Evolutionary conservation across 371 early-diverging fungal genomes (phyloP), one percentile per base, ranked within the genome.

Genomic region (Mortierella polycephala): DNA sequence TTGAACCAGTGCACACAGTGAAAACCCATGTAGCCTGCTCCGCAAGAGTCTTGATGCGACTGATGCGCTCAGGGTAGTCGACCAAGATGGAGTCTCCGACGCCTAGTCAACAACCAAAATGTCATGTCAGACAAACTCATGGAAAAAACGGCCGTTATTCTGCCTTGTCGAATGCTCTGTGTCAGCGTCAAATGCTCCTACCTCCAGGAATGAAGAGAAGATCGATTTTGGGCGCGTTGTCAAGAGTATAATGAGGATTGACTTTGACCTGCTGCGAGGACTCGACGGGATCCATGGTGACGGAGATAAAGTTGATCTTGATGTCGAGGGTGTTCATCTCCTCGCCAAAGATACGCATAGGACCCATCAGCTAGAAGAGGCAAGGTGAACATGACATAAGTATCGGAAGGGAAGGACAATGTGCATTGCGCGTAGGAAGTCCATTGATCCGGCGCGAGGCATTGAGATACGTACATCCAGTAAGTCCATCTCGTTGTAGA

Each of bases 1-100:
- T 45, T 1, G 79, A 62, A 20, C 84, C 84, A 16, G 81, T 81
- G 81, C 84, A 84, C 18, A 84, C 74, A 16, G 64, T 64, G 54
- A 63, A 37, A 45, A 44, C 51, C 57, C 57, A 64, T 0, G 64
- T 64, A 16, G 64, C 23, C 20, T 57, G 52, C 30, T 57, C 60
- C 13, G 52, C 51, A 16, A 58, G 53, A 14, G 41, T 10, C 60
- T 37, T 59, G 60, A 59, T 46, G 21, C 42, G 37, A 13, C 21
- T 42, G 13, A 59, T 23, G 21, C 18, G 12, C 47, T 18, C 45
- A 11, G 44, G 23, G 30, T 46, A 23, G 20, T 59, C 30, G 37
- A 18, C 11, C 16, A 20, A 46, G 49, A 20, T n/a, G 5, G 46
- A 18, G 20, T 49, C 37, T 23, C 61, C 51, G 40, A 61, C 39